Conservation (phyloP, 2,329 filamentous ascomycete genomes). For the Shiraia bambusicola region DNA sequence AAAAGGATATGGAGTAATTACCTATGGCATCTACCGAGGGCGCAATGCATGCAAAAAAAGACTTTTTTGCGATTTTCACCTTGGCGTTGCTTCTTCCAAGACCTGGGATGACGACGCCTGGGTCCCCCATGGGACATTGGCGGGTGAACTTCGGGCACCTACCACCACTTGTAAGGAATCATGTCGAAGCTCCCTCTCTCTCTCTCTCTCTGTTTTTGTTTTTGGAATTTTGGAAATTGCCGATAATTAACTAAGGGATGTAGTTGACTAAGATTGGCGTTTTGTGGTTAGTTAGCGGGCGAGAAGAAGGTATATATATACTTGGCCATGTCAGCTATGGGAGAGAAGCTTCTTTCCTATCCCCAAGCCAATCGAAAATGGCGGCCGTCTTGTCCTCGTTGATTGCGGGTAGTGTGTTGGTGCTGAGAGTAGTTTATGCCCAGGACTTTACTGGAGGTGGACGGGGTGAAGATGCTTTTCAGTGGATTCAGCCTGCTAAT, state of each 20-base stretch:
- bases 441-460: conserved; percentile 23
- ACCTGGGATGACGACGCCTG: conserved; percentile 16
- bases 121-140: conserved; percentile 13
- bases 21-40: conserved; percentile 17
- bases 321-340: conserved; percentile 6
- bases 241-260: background rate
- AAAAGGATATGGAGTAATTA: too few species aligned
- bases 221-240: too few species aligned
- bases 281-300: conserved; percentile 1
- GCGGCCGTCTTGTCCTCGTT: conserved; percentile 28
- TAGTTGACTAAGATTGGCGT: background rate
- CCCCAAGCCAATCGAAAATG: conserved; percentile 29
- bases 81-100: conserved; percentile 24
- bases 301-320: conserved; percentile 31
- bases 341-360: conserved; percentile 8
- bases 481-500: conserved; percentile 33
- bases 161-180: conserved; percentile 7
- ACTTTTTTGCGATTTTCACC: conserved; percentile 13
- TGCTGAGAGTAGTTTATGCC: conserved; percentile 22
- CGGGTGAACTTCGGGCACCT: conserved; percentile 34
- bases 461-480: conserved; percentile 26
- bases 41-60: conserved; percentile 19
- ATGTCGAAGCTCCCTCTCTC: conserved; percentile 2
- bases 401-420: conserved; percentile 24
- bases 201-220: too few species aligned